Evolutionary conservation across 1,139 yeast genomes (phyloP), one percentile per base, ranked within the genome.

Genomic region (Nakaseomyces uthaithaninus): DNA sequence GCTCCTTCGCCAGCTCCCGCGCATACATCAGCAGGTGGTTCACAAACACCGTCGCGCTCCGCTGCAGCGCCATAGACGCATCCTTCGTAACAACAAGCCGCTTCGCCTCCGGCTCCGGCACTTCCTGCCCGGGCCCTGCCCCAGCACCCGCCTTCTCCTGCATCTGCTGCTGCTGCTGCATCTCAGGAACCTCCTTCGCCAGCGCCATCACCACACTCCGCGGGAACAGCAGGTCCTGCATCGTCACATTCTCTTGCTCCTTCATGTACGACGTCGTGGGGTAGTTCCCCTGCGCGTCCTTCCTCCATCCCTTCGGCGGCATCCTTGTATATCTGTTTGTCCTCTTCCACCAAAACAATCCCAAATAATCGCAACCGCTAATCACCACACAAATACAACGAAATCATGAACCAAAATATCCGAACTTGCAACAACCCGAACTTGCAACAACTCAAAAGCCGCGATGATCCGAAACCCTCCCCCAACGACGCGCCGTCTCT

Each of bases 261-360:
- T 71, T 69, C 16, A 57, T 47, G 28, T 54, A 52, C 3, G 61
- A 55, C 1, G 59, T 54, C n/a, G 66, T 67, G 1, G 80, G 80
- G 46, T 71, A 74, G 30, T 74, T 71, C 5, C 82, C 85, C 41
- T 77, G 85, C 1, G 80, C 77, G 54, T 77, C 80, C 56, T 79
- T 80, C 65, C 83, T 78, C 87, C 86, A 80, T 36, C 87, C 86
- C 60, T 80, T 80, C 55, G 87, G 87, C 46, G 91, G 87, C 91
- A 80, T 80, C 23, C 9, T 14, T 27, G 11, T 27, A 25, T 26
- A 12, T 34, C 25, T 19, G 18, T 20, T n/a, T 36, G 25, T 20
- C 14, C 27, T 22, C 18, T 17, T 14, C 22, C n/a, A n/a, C n/a
- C n/a, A n/a, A n/a, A n/a, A n/a, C n/a, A n/a, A n/a, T n/a, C n/a